A percentile compares a stretch with the other conserved stretches of the same genome.
Conservation (phyloP, 805 yeast genomes). For the Metschnikowia picachoensis region DNA sequence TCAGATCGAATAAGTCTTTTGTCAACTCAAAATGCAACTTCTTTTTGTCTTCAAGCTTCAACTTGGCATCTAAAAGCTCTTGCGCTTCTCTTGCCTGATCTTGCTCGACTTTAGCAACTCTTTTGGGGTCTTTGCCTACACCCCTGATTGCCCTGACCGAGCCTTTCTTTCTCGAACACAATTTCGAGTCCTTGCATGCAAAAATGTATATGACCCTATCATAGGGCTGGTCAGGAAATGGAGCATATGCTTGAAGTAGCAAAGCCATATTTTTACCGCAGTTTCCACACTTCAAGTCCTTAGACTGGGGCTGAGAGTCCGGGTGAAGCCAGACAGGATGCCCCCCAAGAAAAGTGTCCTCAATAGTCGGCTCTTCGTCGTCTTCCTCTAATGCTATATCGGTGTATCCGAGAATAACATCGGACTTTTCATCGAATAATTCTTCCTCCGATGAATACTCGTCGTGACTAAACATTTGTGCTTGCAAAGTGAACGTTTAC, state of each 20-base stretch:
- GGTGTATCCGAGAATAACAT: constrained; percentile 58
- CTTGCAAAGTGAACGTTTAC: neutral
- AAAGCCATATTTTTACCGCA: constrained; percentile 65
- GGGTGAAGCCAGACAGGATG: constrained; percentile 60
- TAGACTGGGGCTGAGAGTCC: constrained; percentile 52
- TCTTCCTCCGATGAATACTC: constrained; percentile 55
- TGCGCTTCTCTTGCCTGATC: constrained; percentile 28
- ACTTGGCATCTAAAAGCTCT: constrained; percentile 37
- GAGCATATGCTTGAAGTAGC: constrained; percentile 76
- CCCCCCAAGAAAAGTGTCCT: constrained; percentile 83
- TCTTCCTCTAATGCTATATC: constrained; percentile 53
- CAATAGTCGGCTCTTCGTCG: constrained; percentile 33
- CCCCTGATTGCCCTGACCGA: constrained; percentile 76
- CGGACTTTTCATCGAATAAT: constrained; percentile 28
- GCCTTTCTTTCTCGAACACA: constrained; percentile 68
- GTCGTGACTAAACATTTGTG: constrained; percentile 36
- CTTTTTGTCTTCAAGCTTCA: constrained; percentile 41
- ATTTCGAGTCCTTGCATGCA: constrained; percentile 53
- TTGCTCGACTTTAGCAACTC: constrained; percentile 37
- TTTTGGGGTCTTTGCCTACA: constrained; percentile 53
- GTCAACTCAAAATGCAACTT: constrained; percentile 36
- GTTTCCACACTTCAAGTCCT: constrained; percentile 55
- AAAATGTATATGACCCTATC: constrained; percentile 82
- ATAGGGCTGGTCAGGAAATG: constrained; percentile 65
- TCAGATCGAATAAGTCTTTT: constrained; percentile 34